Evolutionary conservation across 108 stramenopile species (phyloP), one percentile per base, ranked within the genome.

Genomic region (Discostella pseudostelligera): DNA sequence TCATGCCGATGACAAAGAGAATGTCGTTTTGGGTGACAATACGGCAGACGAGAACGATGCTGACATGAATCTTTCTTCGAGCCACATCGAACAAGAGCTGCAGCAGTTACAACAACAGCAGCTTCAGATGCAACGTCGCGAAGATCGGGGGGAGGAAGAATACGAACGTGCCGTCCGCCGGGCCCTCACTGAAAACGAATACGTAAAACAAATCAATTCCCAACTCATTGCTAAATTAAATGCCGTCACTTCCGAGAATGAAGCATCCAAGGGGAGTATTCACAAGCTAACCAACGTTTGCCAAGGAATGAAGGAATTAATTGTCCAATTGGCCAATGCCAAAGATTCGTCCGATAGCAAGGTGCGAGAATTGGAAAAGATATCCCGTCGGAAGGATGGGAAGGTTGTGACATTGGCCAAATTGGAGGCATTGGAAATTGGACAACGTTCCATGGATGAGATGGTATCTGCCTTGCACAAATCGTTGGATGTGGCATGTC

Each of bases 401-500:
- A n/a, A 43, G n/a, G 9, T n/a, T 43, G 42, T 16, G 1, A 12
- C 14, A 43, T n/a, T 43, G 9, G 42, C 42, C 2, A 43, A 43
- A 43, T 43, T 43, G 42, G n/a, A 43, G 9, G 42, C 42, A n/a
- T 43, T 43, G 42, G 42, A 43, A n/a, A 43, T 43, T 2, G 42
- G 42, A 43, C 42, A 43, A n/a, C 1, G n/a, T 3, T 12, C 42
- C 14, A 43, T 43, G 42, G 42, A 43, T 11, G 42, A n/a, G 42
- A 43, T 43, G 42, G 42, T 43, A 8, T 2, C 14, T n/a, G 42
- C 12, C 14, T 43, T 43, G 42, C 12, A 8, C 14, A 8, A 11
- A n/a, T 43, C 42, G 42, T n/a, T 43, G 9, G 42, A 43, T 12
- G 42, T 43, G 4, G 42, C 42, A 43, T 2, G 42, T 2, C 12